Conservation (phyloP, 352 stramenopile genomes). For the Phytopythium boreale region DNA sequence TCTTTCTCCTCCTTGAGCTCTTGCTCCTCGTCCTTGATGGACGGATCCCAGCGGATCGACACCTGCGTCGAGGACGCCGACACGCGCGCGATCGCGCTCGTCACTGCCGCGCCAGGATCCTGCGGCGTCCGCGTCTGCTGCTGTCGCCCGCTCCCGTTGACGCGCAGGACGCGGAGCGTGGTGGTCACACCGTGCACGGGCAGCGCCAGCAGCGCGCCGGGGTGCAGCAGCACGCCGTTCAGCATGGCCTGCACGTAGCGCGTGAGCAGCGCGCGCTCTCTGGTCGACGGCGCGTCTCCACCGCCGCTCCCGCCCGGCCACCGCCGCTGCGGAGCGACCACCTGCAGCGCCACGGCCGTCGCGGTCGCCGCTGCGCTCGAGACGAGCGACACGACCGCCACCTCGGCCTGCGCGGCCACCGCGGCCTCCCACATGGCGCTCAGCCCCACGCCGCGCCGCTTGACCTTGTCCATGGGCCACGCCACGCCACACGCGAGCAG, state of each 20-base stretch:
- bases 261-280: constrained; percentile 47
- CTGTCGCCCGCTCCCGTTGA: constrained; percentile 15
- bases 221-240: constrained; percentile 55
- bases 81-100: constrained; percentile 19
- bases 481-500: constrained; percentile 6
- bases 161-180: constrained; percentile 39
- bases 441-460: constrained; percentile 52
- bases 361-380: constrained; percentile 14
- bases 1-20: neutral
- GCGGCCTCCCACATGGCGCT: constrained; percentile 72
- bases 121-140: neutral
- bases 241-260: constrained; percentile 67
- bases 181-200: constrained; percentile 57
- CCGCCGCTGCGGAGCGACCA: constrained; percentile 28
- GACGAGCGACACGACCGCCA: constrained; percentile 19
- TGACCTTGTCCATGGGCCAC: constrained; percentile 56
- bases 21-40: neutral
- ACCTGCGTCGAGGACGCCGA: constrained; percentile 23
- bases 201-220: constrained; percentile 45
- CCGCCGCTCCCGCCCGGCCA: neutral
- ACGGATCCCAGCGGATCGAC: constrained; percentile 19
- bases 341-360: constrained; percentile 26
- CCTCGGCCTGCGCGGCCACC: constrained; percentile 21
- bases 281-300: constrained; percentile 35
- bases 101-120: neutral